Conservation (phyloP, 345 rosid genomes). For the Euclidium syriacum region DNA sequence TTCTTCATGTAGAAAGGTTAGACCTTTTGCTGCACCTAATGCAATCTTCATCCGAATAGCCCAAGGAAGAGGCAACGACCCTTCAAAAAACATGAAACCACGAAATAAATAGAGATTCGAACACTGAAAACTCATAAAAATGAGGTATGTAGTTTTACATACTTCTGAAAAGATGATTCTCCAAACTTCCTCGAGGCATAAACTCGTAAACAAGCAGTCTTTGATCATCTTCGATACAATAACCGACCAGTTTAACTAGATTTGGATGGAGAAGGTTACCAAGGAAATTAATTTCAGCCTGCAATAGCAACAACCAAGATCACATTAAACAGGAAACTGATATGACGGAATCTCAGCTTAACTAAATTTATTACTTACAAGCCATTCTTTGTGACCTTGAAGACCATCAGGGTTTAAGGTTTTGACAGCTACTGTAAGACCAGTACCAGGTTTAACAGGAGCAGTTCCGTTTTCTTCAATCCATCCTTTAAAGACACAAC, state of each 20-base stretch:
- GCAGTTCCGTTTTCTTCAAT: constrained; percentile 98
- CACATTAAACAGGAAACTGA: neutral
- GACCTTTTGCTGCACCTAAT: constrained; percentile 83
- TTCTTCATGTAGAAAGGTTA: constrained; percentile 80
- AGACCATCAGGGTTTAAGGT: constrained; percentile 97
- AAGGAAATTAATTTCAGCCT: constrained; percentile 75
- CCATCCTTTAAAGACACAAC: constrained; percentile 97
- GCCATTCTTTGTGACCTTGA: constrained; percentile 99
- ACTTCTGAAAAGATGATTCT: constrained; percentile 65
- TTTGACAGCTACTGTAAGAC: constrained; percentile 95
- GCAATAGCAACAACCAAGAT: constrained; percentile 28
- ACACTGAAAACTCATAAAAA: neutral
- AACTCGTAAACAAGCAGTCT: constrained; percentile 61
- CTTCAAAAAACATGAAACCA: constrained; percentile 27
- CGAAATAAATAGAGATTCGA: neutral
- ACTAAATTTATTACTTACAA: no score
- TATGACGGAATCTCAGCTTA: neutral
- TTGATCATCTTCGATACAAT: constrained; percentile 60
- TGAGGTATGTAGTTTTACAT: constrained; percentile 11
- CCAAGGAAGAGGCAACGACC: constrained; percentile 89
- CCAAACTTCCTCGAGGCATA: constrained; percentile 69
- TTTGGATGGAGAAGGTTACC: constrained; percentile 59
- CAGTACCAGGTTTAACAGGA: constrained; percentile 95
- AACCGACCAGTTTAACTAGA: constrained; percentile 53
- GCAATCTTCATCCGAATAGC: constrained; percentile 78